phyloP scores from a whole-genome alignment of 208 protist species.

The Trypanosoma cruzi region DNA sequence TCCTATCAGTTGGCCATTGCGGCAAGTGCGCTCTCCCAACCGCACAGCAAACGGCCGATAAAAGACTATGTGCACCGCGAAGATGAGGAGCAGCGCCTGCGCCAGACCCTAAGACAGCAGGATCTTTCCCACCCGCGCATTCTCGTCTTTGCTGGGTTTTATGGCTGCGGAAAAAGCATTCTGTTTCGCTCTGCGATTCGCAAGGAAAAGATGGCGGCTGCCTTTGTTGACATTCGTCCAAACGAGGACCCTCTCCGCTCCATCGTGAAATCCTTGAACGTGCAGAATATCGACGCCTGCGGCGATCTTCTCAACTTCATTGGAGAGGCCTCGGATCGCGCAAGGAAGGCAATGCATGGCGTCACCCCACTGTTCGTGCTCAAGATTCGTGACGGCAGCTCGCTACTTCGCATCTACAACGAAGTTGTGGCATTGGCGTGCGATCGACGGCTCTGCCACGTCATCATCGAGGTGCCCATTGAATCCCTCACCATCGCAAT shows the following conservation, averaged over 20 bases:
- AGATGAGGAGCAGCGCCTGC: slow-evolving; percentile 55
- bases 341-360: slow-evolving; percentile 53
- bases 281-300: slow-evolving; percentile 82
- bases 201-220: slow-evolving; percentile 62
- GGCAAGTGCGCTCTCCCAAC: slow-evolving; percentile 52
- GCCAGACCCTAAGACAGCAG: slow-evolving; percentile 56
- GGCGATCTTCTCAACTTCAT: slow-evolving; percentile 88
- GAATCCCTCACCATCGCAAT: slow-evolving; percentile 64
- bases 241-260: slow-evolving; percentile 74
- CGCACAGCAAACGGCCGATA: slow-evolving; percentile 4
- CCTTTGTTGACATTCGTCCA: slow-evolving; percentile 77
- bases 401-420: slow-evolving; percentile 75
- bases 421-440: slow-evolving; percentile 71
- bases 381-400: slow-evolving; percentile 74
- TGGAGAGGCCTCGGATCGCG: slow-evolving; percentile 63
- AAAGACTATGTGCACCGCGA: slow-evolving; percentile 42
- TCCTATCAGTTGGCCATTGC: slow-evolving; percentile 78
- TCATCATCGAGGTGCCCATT: slow-evolving; percentile 76
- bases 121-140: slow-evolving; percentile 73
- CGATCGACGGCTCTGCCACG: slow-evolving; percentile 73
- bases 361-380: slow-evolving; percentile 70
- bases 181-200: slow-evolving; percentile 55
- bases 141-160: slow-evolving; percentile 69
- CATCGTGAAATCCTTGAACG: slow-evolving; percentile 72
- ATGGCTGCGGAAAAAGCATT: slow-evolving; percentile 78